These are phyloP conservation scores for Cyberlindnera sargentensis DNA, from an alignment of 805 yeast species.

Conservation along the genomic window DNA sequence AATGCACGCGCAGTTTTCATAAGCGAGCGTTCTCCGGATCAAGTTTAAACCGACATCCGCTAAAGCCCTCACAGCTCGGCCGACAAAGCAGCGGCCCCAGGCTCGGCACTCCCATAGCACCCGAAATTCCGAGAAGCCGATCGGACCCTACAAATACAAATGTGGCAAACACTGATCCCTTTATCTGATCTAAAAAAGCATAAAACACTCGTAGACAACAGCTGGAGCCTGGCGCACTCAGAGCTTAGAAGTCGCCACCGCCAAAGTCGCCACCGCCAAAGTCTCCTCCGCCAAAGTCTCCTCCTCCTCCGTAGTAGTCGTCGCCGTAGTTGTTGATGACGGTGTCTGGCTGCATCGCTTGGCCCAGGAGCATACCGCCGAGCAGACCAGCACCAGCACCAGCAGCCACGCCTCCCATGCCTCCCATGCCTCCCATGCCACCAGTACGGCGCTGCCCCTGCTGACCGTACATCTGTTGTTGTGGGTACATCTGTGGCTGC, in stretches of 20 bases:
- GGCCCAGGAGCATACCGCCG: constrained; percentile 26
- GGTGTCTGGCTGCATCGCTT: constrained; percentile 20
- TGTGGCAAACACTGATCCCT: too few species aligned
- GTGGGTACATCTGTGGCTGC: constrained; percentile 22
- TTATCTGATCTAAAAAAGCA: too few species aligned
- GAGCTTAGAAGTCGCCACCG: constrained; percentile 11
- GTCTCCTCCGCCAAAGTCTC: constrained; percentile 32
- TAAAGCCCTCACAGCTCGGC: too few species aligned
- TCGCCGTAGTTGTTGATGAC: constrained; percentile 13
- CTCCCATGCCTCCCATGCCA: constrained; percentile 22
- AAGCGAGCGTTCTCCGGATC: too few species aligned
- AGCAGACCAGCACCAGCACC: constrained; percentile 25
- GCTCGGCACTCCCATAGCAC: too few species aligned
- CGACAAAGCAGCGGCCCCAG: too few species aligned
- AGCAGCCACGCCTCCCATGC: constrained; percentile 21
- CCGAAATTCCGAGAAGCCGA: too few species aligned
- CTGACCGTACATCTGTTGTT: constrained; percentile 22
- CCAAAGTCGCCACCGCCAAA: constrained; percentile 20
- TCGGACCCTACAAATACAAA: too few species aligned
- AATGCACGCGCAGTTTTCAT: too few species aligned
- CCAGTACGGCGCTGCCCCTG: constrained; percentile 27
- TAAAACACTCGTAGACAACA: too few species aligned
- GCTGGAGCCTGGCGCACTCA: too few species aligned
- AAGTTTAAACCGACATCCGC: too few species aligned
- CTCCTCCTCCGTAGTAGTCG: constrained; percentile 24